phyloP scores from a whole-genome alignment of 2,329 filamentous ascomycete species.

The Thelonectria discophora region DNA sequence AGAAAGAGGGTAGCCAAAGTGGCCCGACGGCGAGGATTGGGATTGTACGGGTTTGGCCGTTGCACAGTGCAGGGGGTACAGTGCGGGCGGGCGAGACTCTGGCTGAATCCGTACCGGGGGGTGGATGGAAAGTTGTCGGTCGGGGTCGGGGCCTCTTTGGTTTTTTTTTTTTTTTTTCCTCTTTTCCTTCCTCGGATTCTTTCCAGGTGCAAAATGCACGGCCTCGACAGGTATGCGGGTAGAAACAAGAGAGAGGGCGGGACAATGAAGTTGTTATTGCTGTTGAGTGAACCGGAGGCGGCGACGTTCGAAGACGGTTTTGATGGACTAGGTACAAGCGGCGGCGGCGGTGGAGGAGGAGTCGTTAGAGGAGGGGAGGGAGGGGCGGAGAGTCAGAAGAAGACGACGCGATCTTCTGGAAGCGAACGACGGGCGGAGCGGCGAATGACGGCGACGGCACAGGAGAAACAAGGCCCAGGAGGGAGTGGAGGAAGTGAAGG shows the following conservation, averaged over 20 bases:
- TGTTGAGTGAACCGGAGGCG: slow-evolving; percentile 12
- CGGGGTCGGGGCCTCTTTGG: slow-evolving; percentile 7
- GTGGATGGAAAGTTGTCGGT: no score
- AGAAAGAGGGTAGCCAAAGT: slow-evolving; percentile 33
- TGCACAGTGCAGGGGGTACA: slow-evolving; percentile 37
- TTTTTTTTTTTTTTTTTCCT: slow-evolving; percentile 21
- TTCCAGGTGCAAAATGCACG: slow-evolving; percentile 31
- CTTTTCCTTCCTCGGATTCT: neutral
- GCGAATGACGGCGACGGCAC: slow-evolving; percentile 5
- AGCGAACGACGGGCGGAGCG: slow-evolving; percentile 10
- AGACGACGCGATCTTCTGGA: slow-evolving; percentile 14
- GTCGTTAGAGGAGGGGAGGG: neutral
- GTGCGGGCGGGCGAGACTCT: slow-evolving; percentile 22
- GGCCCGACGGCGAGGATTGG: slow-evolving; percentile 29
- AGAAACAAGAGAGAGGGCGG: slow-evolving; percentile 14
- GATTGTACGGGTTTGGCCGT: slow-evolving; percentile 21
- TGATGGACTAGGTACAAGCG: neutral
- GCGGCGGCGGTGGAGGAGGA: neutral
- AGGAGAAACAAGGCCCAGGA: slow-evolving; percentile 10
- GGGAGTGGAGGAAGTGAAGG: slow-evolving; percentile 10
- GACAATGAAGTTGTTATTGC: neutral
- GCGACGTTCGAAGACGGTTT: slow-evolving; percentile 11
- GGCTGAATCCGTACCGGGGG: no score
- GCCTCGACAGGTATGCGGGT: slow-evolving; percentile 27
- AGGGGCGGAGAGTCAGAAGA: neutral